Conservation (phyloP, 2,329 filamentous ascomycete species). For the Fusarium denticulatum region DNA sequence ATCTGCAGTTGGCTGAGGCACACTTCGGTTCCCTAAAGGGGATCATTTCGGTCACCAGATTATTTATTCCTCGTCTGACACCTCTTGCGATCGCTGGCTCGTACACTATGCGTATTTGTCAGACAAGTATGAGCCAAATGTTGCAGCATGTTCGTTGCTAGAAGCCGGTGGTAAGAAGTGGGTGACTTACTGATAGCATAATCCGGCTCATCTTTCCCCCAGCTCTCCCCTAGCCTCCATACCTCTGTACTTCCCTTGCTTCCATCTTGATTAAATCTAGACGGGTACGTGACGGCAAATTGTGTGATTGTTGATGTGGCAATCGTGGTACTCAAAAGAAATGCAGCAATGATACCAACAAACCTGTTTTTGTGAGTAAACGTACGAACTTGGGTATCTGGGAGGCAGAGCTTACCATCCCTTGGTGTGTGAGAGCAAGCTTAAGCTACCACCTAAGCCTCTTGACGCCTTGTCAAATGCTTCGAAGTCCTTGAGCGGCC, state of each 20-base stretch:
- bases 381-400: neutral
- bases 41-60: neutral
- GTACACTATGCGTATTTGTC: neutral
- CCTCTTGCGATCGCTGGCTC: neutral
- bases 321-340: conserved; percentile 1
- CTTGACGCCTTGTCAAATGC: conserved; percentile 4
- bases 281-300: neutral
- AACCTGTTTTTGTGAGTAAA: neutral
- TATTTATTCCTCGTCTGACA: neutral
- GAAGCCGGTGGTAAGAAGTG: neutral
- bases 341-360: neutral
- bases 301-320: conserved; percentile 6
- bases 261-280: neutral
- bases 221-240: neutral
- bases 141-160: neutral
- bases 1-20: neutral
- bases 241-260: neutral
- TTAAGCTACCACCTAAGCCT: neutral
- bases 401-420: neutral
- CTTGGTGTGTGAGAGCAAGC: neutral
- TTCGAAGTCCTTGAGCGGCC: neutral
- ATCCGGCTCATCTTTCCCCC: neutral
- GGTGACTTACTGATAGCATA: neutral
- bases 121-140: neutral
- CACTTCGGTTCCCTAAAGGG: neutral